Conservation (phyloP, 441 rosid species). For the Pelargonium australe region DNA sequence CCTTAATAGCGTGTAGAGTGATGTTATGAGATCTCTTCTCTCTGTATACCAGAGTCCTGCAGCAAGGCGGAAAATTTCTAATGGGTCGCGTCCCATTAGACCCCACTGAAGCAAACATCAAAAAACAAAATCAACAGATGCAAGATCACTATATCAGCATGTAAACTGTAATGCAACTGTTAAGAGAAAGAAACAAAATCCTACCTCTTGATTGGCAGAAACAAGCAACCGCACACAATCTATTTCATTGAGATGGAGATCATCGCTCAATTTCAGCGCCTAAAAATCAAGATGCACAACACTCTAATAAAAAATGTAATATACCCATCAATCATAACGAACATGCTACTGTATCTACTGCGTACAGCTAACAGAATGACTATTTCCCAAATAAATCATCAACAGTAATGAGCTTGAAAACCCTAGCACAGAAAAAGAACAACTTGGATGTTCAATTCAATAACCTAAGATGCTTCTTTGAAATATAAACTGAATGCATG, state of each 20-base stretch:
- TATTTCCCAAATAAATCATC: background rate
- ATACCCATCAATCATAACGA: too few species aligned
- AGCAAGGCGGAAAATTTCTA: constrained; percentile 82
- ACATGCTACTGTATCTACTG: background rate
- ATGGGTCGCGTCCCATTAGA: constrained; percentile 70
- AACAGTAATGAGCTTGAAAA: constrained; percentile 1
- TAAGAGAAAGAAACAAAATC: constrained; percentile 21
- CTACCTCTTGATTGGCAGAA: constrained; percentile 88
- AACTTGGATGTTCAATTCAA: background rate
- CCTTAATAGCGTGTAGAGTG: constrained; percentile 74
- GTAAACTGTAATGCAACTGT: background rate
- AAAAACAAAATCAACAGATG: constrained; percentile 18
- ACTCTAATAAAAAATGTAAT: background rate
- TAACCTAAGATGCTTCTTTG: background rate
- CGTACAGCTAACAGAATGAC: background rate
- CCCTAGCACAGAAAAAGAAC: background rate
- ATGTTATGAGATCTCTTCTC: constrained; percentile 74
- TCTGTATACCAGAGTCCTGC: constrained; percentile 93
- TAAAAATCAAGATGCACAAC: constrained; percentile 22
- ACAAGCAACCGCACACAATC: constrained; percentile 77
- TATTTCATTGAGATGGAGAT: constrained; percentile 85
- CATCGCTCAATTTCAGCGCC: constrained; percentile 84
- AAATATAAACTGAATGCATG: background rate
- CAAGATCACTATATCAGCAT: constrained; percentile 4
- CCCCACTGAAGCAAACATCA: constrained; percentile 49